These are phyloP conservation scores for Alnus rubra DNA, from an alignment of 306 rosid species.

Conservation along the genomic window DNA sequence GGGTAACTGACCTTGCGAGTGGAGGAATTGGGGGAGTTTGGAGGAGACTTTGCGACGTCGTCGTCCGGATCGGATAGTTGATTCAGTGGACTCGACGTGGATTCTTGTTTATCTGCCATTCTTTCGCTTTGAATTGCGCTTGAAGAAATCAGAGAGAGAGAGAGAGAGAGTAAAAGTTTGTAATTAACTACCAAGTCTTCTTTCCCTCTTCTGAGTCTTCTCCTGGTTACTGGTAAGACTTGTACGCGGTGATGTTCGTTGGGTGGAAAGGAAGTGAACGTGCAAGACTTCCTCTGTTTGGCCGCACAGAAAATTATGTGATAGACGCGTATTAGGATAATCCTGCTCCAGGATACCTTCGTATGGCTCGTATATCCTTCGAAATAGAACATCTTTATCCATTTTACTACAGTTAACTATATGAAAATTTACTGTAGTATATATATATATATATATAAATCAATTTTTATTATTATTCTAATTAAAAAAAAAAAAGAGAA, in stretches of 20 bases:
- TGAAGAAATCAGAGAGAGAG: not conserved
- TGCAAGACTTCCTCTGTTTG: not conserved
- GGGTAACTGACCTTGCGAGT: constrained; percentile 67
- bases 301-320: not conserved
- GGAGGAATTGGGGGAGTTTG: constrained; percentile 72
- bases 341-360: not conserved
- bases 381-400: too few species aligned
- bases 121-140: not conserved
- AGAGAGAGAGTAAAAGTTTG: not conserved
- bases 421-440: too few species aligned
- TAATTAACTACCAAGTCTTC: not conserved
- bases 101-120: constrained; percentile 27
- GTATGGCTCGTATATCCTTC: too few species aligned
- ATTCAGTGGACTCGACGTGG: constrained; percentile 78
- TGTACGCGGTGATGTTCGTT: not conserved
- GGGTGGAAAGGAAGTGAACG: not conserved
- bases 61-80: constrained; percentile 58
- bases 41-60: constrained; percentile 74
- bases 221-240: not conserved
- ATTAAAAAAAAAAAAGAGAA: too few species aligned
- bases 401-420: too few species aligned
- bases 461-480: too few species aligned
- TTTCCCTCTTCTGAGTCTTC: too few species aligned
- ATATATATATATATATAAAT: too few species aligned
- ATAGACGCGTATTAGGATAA: not conserved